Percentiles rank a stretch among this genome's conserved stretches.
Conservation (phyloP, 495 filamentous ascomycete genomes). For the Neurospora sp. region DNA sequence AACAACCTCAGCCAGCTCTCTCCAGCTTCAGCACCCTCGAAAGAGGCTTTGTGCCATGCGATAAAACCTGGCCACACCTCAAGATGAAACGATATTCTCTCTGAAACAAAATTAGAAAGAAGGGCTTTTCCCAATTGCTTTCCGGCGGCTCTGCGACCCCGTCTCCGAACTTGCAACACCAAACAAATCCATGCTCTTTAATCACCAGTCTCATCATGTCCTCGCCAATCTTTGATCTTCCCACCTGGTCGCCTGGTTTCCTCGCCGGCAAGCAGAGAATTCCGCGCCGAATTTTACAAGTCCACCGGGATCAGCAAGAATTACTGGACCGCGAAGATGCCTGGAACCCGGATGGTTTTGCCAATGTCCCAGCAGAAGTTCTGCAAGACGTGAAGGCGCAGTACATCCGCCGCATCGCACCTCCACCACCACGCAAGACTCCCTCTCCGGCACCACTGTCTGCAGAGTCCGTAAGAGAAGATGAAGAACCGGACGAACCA, state of each 20-base stretch:
- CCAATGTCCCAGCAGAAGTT: conserved; percentile 32
- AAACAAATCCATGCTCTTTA: no score
- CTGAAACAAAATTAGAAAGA: background rate
- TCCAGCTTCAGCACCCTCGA: background rate
- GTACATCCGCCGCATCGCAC: background rate
- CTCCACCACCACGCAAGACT: background rate
- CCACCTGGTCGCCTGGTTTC: conserved; percentile 4
- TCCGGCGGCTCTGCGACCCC: background rate
- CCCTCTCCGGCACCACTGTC: background rate
- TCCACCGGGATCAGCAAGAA: conserved; percentile 50
- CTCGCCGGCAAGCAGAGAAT: background rate
- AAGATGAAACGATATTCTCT: background rate
- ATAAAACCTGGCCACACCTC: background rate
- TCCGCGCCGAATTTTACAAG: conserved; percentile 14
- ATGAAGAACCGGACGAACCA: background rate
- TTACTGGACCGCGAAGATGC: conserved; percentile 43
- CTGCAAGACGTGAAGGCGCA: conserved; percentile 18
- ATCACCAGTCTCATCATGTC: background rate
- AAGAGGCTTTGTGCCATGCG: background rate
- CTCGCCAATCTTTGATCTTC: background rate
- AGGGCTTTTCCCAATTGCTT: background rate
- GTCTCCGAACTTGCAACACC: background rate
- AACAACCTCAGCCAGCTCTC: background rate
- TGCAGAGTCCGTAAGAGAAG: background rate
- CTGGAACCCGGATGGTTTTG: conserved; percentile 23